phyloP scores from a whole-genome alignment of 192 early-diverging fungal species.

The Dispira parvispora region DNA sequence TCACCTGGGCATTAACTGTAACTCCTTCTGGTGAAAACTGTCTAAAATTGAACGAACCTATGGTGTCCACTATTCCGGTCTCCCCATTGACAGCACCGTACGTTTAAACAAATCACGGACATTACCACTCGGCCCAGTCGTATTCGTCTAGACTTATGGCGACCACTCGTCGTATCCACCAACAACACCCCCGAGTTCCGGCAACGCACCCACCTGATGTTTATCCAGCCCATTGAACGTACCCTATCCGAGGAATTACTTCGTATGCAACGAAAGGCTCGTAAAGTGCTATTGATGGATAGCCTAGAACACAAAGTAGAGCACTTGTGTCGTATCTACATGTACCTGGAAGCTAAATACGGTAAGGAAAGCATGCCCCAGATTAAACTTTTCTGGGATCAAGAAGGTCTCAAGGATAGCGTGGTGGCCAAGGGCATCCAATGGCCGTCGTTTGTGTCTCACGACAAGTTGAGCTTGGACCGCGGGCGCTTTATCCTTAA shows the following conservation, averaged over 20 bases:
- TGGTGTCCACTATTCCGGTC: background rate
- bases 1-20: slow-evolving; percentile 7
- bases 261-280: background rate
- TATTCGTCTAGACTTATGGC: slow-evolving; percentile 29
- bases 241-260: slow-evolving; percentile 6
- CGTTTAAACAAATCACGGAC: slow-evolving; percentile 20
- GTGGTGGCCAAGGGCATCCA: background rate
- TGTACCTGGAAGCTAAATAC: slow-evolving; percentile 7
- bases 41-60: background rate
- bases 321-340: slow-evolving; percentile 10
- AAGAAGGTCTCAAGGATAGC: slow-evolving; percentile 1
- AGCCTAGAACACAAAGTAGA: background rate
- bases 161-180: slow-evolving; percentile 21
- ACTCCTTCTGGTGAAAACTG: background rate
- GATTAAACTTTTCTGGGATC: slow-evolving; percentile 9
- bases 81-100: slow-evolving; percentile 1
- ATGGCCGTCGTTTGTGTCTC: slow-evolving; percentile 9
- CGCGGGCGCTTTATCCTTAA: background rate
- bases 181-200: background rate
- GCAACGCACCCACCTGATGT: background rate
- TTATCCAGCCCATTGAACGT: background rate
- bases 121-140: slow-evolving; percentile 16
- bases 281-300: background rate
- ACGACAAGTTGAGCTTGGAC: background rate
- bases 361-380: slow-evolving; percentile 4